Conservation (phyloP, 768 basidiomycete genomes). For the Russula sp. region DNA sequence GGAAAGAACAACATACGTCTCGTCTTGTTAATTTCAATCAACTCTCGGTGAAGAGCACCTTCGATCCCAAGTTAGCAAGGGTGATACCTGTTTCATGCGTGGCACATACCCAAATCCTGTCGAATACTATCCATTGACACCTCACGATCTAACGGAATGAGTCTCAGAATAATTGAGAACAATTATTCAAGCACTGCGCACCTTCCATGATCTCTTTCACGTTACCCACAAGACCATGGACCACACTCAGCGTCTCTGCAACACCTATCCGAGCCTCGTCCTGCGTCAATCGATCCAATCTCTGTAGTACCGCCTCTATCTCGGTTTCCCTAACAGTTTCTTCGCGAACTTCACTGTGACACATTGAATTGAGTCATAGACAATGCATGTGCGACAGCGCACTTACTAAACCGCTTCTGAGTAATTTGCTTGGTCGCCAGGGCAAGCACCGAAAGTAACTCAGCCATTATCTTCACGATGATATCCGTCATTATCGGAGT, state of each 20-base stretch:
- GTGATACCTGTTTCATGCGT: background rate
- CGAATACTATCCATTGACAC: background rate
- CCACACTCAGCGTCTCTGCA: background rate
- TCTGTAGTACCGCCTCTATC: background rate
- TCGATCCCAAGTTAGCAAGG: background rate
- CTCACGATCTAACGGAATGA: background rate
- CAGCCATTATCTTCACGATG: background rate
- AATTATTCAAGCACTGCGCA: background rate
- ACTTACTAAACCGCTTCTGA: conserved; percentile 1
- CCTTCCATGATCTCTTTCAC: background rate
- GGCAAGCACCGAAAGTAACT: background rate
- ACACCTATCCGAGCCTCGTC: conserved; percentile 2
- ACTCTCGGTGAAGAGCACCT: background rate
- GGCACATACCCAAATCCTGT: conserved; percentile 1
- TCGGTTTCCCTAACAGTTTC: background rate
- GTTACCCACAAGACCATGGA: background rate
- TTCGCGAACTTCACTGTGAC: background rate
- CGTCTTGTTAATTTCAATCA: background rate
- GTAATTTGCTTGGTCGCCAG: background rate
- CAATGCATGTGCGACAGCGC: background rate
- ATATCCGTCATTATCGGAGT: background rate
- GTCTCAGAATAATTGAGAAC: background rate
- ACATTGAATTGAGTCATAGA: background rate
- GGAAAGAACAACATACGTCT: background rate
- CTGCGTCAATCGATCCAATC: background rate